Conservation (phyloP, 352 stramenopile species). For the Stramenopiles sp. region DNA sequence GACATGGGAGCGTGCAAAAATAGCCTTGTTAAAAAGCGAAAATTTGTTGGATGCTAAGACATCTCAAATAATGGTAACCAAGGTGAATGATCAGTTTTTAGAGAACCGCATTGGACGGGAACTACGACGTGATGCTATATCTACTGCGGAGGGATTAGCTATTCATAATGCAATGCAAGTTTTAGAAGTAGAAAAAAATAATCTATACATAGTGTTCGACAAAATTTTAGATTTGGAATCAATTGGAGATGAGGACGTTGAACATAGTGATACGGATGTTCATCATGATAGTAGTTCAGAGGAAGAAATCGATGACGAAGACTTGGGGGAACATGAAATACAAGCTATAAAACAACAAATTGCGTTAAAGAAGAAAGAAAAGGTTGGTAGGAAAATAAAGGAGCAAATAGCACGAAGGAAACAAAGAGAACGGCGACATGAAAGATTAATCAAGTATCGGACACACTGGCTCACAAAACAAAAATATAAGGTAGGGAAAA, state of each 20-base stretch:
- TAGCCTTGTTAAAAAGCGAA: not conserved
- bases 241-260: not conserved
- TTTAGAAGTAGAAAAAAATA: not conserved
- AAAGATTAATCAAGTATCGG: not conserved
- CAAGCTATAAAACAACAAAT: not conserved
- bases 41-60: not conserved
- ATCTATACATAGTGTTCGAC: not conserved
- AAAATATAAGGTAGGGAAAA: not conserved
- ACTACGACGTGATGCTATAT: not conserved
- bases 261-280: not conserved
- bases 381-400: not conserved
- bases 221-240: not conserved
- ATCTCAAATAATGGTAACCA: not conserved
- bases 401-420: not conserved
- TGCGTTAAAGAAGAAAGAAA: not conserved
- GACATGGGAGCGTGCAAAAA: not conserved
- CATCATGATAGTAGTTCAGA: not conserved
- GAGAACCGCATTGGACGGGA: not conserved
- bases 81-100: not conserved
- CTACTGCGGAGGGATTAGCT: not conserved
- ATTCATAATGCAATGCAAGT: not conserved
- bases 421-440: not conserved
- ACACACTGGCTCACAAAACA: slow-evolving; percentile 1
- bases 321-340: not conserved
- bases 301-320: not conserved